A percentile compares a stretch with the other conserved stretches of the same genome.
These are phyloP conservation scores for Pyropia yezoensis DNA, from an alignment of 23 red algal genomes.

Conservation along the genomic window DNA sequence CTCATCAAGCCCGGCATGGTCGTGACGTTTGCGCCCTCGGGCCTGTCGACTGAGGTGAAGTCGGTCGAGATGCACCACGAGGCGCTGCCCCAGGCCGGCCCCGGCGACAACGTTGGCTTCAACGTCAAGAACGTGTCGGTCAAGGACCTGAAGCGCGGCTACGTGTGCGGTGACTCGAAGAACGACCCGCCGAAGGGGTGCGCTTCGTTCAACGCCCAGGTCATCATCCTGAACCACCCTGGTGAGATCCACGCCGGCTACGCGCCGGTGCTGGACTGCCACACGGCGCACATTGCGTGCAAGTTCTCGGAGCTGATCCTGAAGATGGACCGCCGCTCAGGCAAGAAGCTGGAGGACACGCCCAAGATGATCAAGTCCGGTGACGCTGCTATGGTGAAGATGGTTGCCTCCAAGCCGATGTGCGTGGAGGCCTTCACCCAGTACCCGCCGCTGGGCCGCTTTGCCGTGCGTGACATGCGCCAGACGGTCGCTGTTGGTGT, in stretches of 20 bases:
- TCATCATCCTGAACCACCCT: constrained; percentile 96
- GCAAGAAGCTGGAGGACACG: constrained; percentile 72
- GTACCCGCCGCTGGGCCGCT: constrained; percentile 52
- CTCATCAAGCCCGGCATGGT: constrained; percentile 86
- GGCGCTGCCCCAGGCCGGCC: constrained; percentile 62
- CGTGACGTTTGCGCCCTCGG: constrained; percentile 82
- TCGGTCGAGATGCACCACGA: constrained; percentile 99
- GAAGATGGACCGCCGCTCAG: constrained; percentile 89
- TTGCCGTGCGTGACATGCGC: constrained; percentile 60
- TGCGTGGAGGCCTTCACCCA: constrained; percentile 46
- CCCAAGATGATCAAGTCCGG: constrained; percentile 73
- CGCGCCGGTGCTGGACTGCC: constrained; percentile 81
- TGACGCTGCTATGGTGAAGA: constrained; percentile 52
- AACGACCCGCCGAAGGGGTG: constrained; percentile 67
- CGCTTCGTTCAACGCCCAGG: constrained; percentile 73
- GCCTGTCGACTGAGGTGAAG: constrained; percentile 74
- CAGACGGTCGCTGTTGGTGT: constrained; percentile 61
- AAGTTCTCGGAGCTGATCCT: constrained; percentile 82
- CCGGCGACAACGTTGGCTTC: constrained; percentile 98
- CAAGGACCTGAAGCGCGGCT: constrained; percentile 88
- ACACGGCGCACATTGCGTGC: constrained; percentile 88
- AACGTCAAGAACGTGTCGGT: constrained; percentile 95
- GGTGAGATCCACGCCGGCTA: constrained; percentile 95
- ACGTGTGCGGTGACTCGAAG: constrained; percentile 72
- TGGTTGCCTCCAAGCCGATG: constrained; percentile 53